A percentile compares a stretch with the other conserved stretches of the same genome.
phyloP scores from a whole-genome alignment of 73 alveolate species.

The Stentor coeruleus region DNA sequence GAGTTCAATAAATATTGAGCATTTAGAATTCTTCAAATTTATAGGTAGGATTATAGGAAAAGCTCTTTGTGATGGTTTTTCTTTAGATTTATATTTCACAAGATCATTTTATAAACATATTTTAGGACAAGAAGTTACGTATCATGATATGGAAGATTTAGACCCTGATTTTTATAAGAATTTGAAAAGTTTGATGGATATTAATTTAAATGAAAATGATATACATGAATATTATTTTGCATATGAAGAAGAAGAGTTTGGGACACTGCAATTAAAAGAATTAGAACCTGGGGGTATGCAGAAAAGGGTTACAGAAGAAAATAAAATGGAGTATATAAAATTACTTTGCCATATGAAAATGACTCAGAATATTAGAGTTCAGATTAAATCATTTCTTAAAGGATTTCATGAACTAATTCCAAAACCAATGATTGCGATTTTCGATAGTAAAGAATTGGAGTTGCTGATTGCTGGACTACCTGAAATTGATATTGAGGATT shows the following conservation, averaged over 20 bases:
- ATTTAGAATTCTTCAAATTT: conserved; percentile 84
- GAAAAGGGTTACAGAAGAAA: conserved; percentile 67
- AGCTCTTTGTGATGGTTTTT: conserved; percentile 83
- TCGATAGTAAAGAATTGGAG: conserved; percentile 82
- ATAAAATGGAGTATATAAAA: conserved; percentile 83
- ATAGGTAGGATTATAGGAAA: conserved; percentile 91
- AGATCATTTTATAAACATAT: conserved; percentile 80
- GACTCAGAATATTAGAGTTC: conserved; percentile 62
- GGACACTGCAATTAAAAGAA: conserved; percentile 53
- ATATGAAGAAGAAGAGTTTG: conserved; percentile 66
- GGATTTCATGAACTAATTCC: conserved; percentile 70
- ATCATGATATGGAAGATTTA: conserved; percentile 73
- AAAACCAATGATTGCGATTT: conserved; percentile 50
- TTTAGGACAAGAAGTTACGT: conserved; percentile 47
- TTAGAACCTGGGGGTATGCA: conserved; percentile 81
- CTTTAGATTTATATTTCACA: conserved; percentile 88
- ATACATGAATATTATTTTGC: conserved; percentile 53
- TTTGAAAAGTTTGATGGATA: conserved; percentile 25
- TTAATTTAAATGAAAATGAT: conserved; percentile 68
- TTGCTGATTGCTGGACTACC: conserved; percentile 75
- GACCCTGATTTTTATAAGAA: conserved; percentile 46
- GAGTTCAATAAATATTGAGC: conserved; percentile 72
- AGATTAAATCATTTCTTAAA: conserved; percentile 58
- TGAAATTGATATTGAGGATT: conserved; percentile 65
- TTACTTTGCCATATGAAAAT: conserved; percentile 78